Evolutionary conservation across 352 stramenopile species (phyloP), one percentile per base, ranked within the genome.

Genomic region (Globisporangium mamillatum): DNA sequence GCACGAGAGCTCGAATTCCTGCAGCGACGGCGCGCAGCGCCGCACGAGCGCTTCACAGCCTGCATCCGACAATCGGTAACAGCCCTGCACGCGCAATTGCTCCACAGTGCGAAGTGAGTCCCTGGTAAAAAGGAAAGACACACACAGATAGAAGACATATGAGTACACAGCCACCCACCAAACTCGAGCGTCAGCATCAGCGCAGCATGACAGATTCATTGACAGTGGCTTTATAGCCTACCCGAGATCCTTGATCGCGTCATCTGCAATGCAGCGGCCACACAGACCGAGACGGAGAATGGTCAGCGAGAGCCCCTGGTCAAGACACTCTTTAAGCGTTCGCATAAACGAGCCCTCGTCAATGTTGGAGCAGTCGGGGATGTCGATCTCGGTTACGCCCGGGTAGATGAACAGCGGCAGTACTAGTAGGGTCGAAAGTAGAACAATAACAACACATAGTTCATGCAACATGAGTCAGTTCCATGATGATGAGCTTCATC

Each of bases 361-460:
- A 59, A 94, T 88, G 32, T 77, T 89, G 10, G 87, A 94, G 67
- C 87, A 94, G 59, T 94, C 87, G 0, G 87, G 83, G 48, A 94
- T 80, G 56, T 94, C 87, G 63, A 94, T 93, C 69, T 91, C 87
- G 0, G 73, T 88, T 29, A 93, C 87, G 20, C 87, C 87, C 20
- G 87, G 82, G 69, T 90, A 95, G 57, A 95, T 80, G 69, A 95
- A 95, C 44, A 95, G 71, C 60, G 85, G 76, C 5, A 95, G 69
- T 41, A 95, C 85, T 88, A 12, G 9, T 5, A 14, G 3, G 4
- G 4, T 20, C 7, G 55, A 12, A 9, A 20, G 25, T 38, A 22
- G 20, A 63, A 50, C 12, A 64, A 27, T 38, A 38, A 44, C 36
- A 20, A 38, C 18, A 48, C 6, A 48, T 29, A 50, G 18, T 24